phyloP scores from a whole-genome alignment of 305 asterid species.

The Solanum chacoense region DNA sequence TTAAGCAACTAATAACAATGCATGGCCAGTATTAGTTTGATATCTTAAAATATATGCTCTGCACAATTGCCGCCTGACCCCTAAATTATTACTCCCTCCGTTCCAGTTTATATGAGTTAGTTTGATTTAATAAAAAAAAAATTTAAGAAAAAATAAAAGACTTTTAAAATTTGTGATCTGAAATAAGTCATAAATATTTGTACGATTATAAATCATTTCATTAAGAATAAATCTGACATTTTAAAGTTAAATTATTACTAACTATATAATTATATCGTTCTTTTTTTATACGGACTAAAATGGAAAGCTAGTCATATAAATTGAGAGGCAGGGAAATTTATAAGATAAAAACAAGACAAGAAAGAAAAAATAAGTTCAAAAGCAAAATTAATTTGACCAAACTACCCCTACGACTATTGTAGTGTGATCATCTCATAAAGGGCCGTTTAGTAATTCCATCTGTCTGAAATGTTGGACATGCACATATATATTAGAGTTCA shows the following conservation, averaged over 20 bases:
- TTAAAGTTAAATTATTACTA: too few species aligned
- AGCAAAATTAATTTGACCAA: background rate
- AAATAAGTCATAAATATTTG: too few species aligned
- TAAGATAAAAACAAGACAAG: background rate
- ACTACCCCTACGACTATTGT: background rate
- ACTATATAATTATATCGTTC: too few species aligned
- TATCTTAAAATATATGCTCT: constrained; percentile 16
- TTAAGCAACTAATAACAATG: constrained; percentile 3
- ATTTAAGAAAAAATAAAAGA: too few species aligned
- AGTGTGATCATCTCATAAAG: background rate
- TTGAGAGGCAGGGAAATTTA: background rate
- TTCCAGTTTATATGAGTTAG: too few species aligned
- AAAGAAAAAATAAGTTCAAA: background rate
- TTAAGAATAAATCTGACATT: too few species aligned
- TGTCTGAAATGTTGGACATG: constrained; percentile 2
- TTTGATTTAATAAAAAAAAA: too few species aligned
- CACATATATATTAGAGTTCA: background rate
- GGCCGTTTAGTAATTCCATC: background rate
- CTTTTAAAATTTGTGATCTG: too few species aligned
- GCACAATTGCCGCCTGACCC: background rate
- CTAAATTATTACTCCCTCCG: background rate
- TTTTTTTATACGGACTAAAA: background rate
- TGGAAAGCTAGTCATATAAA: background rate
- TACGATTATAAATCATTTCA: too few species aligned
- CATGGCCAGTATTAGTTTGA: constrained; percentile 25